Evolutionary conservation across 768 basidiomycete species (phyloP), one percentile per base, ranked within the genome.

Genomic region (Leccinellum rugosiceps): DNA sequence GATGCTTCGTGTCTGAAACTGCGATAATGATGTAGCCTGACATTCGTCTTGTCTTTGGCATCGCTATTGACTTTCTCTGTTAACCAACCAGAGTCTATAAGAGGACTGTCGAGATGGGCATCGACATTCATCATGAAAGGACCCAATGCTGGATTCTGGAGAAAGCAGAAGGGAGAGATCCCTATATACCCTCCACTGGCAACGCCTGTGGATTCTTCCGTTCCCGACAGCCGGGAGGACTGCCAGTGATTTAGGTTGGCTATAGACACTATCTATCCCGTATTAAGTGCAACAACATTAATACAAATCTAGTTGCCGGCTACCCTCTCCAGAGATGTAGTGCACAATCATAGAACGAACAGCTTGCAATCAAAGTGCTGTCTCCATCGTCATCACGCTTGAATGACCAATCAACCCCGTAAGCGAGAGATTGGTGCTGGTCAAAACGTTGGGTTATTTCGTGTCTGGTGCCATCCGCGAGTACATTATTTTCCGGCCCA

Each of bases 291-390:
- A 25, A 48, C 31, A 21, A n/a, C 30, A n/a, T n/a, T n/a, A n/a
- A n/a, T n/a, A n/a, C 31, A 41, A 10, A 30, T 41, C 8, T n/a
- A 23, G 2, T 38, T 11, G 50, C 45, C 48, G 13, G 49, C 81
- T 69, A 94, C 31, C 79, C 88, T 46, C 72, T 74, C 95, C 96
- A 99, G 17, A 94, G 64, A 68, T 86, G 83, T 72, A 98, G 69
- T 35, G 77, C 72, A 68, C 94, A 92, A 67, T 99, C 97, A 67
- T 98, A 99, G 74, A 99, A 99, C 17, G 94, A 97, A 68, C 94
- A 95, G 61, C 87, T 95, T 8, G 86, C 94, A 35, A 98, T 78
- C 52, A 88, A 54, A 2, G 85, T 86, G 34, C 76, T 70, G 1
- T 63, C 60, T 4, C 64, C 70, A 13, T 58, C 68, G 10, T 63